Evolutionary conservation across 1,284 basidiomycete species (phyloP), one percentile per base, ranked within the genome.

Genomic region (Ceratobasidium sp.): DNA sequence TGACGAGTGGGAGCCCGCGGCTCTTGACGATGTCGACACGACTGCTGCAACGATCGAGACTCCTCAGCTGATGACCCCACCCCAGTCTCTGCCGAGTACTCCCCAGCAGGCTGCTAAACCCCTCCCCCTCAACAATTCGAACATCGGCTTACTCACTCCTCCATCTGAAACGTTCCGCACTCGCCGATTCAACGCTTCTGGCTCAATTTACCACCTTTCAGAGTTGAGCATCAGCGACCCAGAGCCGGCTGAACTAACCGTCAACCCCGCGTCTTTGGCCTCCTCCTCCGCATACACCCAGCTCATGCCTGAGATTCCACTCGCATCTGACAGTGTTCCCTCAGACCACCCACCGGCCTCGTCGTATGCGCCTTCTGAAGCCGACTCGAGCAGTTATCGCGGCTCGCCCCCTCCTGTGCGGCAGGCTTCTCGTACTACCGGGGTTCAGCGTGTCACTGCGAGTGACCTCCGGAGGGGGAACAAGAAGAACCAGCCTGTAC

Each of bases 81-180:
- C 73, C 18, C 46, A 28, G 20, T 55, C 73, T 42, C 28, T 7
- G n/a, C 73, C 64, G 23, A 51, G 53, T 40, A 67, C 73, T 13
- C 73, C 64, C 33, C 46, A 68, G 20, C 23, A n/a, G 23, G 6
- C 40, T 18, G 20, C 20, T 23, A 40, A 10, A 42, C 15, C 42
- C 15, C 7, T 60, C 53, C 39, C 49, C 40, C 26, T 51, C 49
- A 61, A 49, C 4, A 49, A n/a, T 26, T n/a, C 44, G 20, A 56
- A 67, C 23, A 44, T 23, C 26, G 73, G 64, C 7, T 26, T 68
- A 20, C 39, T 60, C 12, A 67, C 63, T 23, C 73, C 73, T 58
- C 73, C 64, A 5, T 55, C 73, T 9, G 73, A 77, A 18, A 13
- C 60, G 53, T 64, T 18, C 55, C 69, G 73, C 28, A 77, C 63